These are phyloP conservation scores for Penicillium salamii DNA, from an alignment of 495 filamentous ascomycete species.

Conservation along the genomic window DNA sequence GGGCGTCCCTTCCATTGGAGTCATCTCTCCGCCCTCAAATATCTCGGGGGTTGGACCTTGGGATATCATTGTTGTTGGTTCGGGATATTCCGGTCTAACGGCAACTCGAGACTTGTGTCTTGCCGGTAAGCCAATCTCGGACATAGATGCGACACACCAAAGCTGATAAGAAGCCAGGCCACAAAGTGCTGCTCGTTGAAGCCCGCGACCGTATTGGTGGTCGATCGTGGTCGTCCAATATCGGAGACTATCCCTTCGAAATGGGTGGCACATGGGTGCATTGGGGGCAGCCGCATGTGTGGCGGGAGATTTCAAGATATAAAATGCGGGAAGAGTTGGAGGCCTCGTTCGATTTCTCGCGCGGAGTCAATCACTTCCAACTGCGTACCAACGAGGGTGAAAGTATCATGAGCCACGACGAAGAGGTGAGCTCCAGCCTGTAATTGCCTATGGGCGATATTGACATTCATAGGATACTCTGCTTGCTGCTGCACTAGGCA, in stretches of 20 bases:
- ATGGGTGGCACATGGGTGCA: slow-evolving; percentile 39
- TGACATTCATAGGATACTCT: slow-evolving; percentile 3
- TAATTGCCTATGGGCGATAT: neutral
- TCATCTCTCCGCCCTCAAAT: slow-evolving; percentile 18
- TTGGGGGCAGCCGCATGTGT: slow-evolving; percentile 25
- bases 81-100: slow-evolving; percentile 25
- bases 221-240: slow-evolving; percentile 28
- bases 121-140: slow-evolving; percentile 3
- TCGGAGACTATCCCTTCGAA: slow-evolving; percentile 22
- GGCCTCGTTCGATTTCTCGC: slow-evolving; percentile 17
- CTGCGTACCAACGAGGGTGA: slow-evolving; percentile 12
- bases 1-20: slow-evolving; percentile 19
- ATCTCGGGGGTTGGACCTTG: neutral
- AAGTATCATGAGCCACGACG: slow-evolving; percentile 16
- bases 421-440: slow-evolving; percentile 10
- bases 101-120: slow-evolving; percentile 21
- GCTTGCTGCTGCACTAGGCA: slow-evolving; percentile 8
- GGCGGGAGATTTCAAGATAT: slow-evolving; percentile 21
- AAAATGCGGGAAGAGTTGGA: slow-evolving; percentile 17
- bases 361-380: slow-evolving; percentile 20
- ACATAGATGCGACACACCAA: slow-evolving; percentile 1
- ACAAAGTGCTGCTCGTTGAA: slow-evolving; percentile 30
- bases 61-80: slow-evolving; percentile 27
- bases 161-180: slow-evolving; percentile 5
- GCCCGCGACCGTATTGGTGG: slow-evolving; percentile 37